phyloP scores from a whole-genome alignment of 805 yeast genomes.

The Yarrowia osloensis region DNA sequence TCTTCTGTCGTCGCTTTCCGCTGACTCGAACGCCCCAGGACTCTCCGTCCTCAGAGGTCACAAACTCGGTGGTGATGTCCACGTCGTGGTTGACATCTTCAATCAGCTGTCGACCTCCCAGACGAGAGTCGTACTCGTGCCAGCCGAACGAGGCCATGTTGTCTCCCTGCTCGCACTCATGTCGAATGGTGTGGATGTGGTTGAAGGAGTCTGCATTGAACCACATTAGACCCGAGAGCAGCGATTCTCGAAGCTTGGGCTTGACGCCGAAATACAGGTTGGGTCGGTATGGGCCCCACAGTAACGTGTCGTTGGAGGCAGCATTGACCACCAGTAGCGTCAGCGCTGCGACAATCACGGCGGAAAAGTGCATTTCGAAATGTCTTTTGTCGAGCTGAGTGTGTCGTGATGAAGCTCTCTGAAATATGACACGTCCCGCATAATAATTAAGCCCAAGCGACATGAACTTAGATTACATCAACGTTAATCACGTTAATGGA shows the following conservation, averaged over 20 bases:
- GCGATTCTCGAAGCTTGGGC: conserved; percentile 75
- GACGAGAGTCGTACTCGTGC: conserved; percentile 83
- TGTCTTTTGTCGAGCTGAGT: background rate
- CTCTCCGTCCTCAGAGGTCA: conserved; percentile 70
- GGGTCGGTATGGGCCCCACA: conserved; percentile 95
- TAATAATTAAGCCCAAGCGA: background rate
- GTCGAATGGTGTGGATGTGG: conserved; percentile 63
- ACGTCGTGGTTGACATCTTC: conserved; percentile 65
- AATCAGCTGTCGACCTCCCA: conserved; percentile 80
- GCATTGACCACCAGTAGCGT: conserved; percentile 23
- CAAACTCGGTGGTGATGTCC: conserved; percentile 68
- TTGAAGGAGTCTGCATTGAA: conserved; percentile 61
- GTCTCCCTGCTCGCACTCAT: conserved; percentile 72
- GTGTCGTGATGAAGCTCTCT: background rate
- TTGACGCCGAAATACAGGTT: conserved; percentile 82
- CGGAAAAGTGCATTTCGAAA: background rate
- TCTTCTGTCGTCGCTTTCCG: conserved; percentile 51
- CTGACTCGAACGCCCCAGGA: conserved; percentile 76
- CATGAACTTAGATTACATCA: conserved; percentile 4
- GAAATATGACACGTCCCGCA: conserved; percentile 11
- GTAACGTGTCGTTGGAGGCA: conserved; percentile 53
- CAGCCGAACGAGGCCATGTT: conserved; percentile 76
- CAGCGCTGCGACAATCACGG: conserved; percentile 8
- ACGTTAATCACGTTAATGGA: background rate
- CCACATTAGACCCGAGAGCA: conserved; percentile 87